Evolutionary conservation across 768 basidiomycete genomes (phyloP), one percentile per base, ranked within the genome.

Genomic region (Auricularia sp.): DNA sequence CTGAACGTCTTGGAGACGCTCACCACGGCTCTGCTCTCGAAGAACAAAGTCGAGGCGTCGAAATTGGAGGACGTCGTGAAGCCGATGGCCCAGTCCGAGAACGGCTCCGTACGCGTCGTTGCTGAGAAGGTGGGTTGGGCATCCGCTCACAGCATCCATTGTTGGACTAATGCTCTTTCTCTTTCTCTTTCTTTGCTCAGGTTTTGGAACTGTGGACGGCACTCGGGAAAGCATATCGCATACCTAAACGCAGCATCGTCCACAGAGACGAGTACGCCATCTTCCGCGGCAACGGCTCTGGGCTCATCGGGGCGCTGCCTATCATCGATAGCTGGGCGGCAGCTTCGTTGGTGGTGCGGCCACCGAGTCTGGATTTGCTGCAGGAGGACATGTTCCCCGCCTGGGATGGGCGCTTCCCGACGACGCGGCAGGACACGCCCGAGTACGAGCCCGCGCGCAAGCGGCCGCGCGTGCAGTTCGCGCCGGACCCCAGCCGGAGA

Each of bases 31-130:
- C 76, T 97, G 42, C 78, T 90, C 62, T 85, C 87, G 54, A 83
- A 90, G 64, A 98, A 97, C 78, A 98, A 98, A 76, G 86, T 98
- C 35, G 90, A 94, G 65, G 93, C 94, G 68, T 84, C 86, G 18
- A 84, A 83, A 68, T 85, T 94, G 62, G 83, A 85, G 65, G 75
- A 82, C 18, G 83, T 86, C 4, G 85, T 97, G 14, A 78, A 82
- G 70, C 69, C 67, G 2, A 83, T 86, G 59, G 70, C 80, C 1
- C 77, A 81, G 37, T 80, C 82, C 0, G 84, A 84, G 39, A 81
- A 90, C 63, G 82, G 84, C 62, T 74, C 69, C 7, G 75, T 91
- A 62, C 84, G 82, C 67, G 73, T 72, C 6, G 68, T 88, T 36
- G 88, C 93, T 1, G 79, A 85, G 68, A 81, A 84, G 77, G 92